A percentile compares a stretch with the other conserved stretches of the same genome.
These are phyloP conservation scores for Neonectria ditissima DNA, from an alignment of 2,329 filamentous ascomycete species.

Conservation along the genomic window DNA sequence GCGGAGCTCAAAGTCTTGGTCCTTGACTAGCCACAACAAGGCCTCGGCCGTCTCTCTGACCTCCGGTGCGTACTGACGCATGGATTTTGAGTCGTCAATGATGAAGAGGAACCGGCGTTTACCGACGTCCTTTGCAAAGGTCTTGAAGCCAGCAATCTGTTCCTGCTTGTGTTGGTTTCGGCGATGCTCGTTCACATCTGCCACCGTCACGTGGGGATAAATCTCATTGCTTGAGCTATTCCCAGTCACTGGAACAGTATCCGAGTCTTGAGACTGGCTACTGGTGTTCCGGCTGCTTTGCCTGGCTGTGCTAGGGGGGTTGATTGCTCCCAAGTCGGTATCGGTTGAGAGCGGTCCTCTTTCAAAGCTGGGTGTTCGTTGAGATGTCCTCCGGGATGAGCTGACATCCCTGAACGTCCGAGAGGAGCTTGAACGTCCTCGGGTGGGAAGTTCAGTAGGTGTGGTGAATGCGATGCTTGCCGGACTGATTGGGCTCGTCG, in stretches of 20 bases:
- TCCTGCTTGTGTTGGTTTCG: background rate
- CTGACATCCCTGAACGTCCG: too few species aligned
- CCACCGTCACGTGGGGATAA: background rate
- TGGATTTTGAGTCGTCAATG: constrained; percentile 31
- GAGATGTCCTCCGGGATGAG: too few species aligned
- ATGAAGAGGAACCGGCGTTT: constrained; percentile 28
- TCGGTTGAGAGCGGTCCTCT: too few species aligned
- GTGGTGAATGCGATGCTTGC: background rate
- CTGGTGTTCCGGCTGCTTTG: too few species aligned
- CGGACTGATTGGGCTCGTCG: too few species aligned
- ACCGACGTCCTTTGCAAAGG: background rate
- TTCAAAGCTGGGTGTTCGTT: too few species aligned
- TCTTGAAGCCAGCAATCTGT: constrained; percentile 8
- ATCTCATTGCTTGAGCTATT: background rate
- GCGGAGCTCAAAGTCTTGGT: constrained; percentile 18
- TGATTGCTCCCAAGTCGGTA: too few species aligned
- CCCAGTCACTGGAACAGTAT: too few species aligned
- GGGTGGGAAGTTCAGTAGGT: too few species aligned
- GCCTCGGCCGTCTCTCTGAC: background rate
- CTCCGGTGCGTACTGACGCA: background rate
- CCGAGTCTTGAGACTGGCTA: background rate
- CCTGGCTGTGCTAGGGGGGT: too few species aligned
- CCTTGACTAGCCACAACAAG: constrained; percentile 21
- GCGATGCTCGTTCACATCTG: constrained; percentile 1
- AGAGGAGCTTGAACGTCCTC: too few species aligned